Evolutionary conservation across 805 yeast species (phyloP), one percentile per base, ranked within the genome.

Genomic region (Barnettozyma populi): DNA sequence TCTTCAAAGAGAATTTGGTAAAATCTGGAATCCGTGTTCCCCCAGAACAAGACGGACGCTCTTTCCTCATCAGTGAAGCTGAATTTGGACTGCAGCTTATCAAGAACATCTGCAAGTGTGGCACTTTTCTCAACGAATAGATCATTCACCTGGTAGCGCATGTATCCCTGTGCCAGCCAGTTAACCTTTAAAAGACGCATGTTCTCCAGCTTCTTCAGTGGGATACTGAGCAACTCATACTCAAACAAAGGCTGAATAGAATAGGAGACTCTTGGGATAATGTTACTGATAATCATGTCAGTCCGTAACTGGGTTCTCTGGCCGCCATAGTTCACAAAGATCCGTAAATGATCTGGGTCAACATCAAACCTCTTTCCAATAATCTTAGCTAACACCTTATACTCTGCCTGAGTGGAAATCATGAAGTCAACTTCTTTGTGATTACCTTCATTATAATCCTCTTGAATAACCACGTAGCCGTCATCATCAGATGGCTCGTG

Each of bases 181-280:
- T 74, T 73, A 19, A 92, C 71, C 45, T 74, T 79, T 37, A 90
- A 66, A 5, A 79, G 65, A 49, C 79, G 78, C 81, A 88, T 76
- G 52, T 76, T 80, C 64, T 94, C 99, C 57, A 84, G 76, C 52
- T 89, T 95, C 32, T 71, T 74, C 46, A 92, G 69, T 2, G 90
- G 80, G 39, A 90, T 80, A 41, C 80, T 85, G 58, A 94, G 72
- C 1, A 84, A 66, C 59, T 92, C 97, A 62, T 86, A 92, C 54
- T 82, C 83, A 49, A 92, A 76, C 2, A 71, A 58, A 5, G 80
- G 70, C 7, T 69, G 63, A 27, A 62, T 57, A 45, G 69, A 69
- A 13, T 57, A 48, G 32, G 57, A 49, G 10, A 43, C 44, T 43
- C 68, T 68, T 4, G 73, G 63, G 27, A 69, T 54, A 46, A 68